Evolutionary conservation across 768 basidiomycete genomes (phyloP).

Genomic region (Termitomyces sp.): DNA sequence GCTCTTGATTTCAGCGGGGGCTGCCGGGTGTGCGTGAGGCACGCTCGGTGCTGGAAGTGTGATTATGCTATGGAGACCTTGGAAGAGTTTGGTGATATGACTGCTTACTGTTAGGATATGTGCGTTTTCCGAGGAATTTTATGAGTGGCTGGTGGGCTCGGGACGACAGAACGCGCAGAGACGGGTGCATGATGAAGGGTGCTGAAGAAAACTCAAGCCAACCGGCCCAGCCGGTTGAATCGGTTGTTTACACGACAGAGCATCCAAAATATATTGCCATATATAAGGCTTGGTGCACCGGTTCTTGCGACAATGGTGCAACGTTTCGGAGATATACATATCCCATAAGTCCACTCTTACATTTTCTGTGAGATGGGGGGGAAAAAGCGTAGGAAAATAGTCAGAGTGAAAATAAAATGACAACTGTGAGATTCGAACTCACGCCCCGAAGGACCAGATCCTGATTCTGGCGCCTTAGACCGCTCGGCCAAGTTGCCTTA

Average conservation of each 20-base stretch:
- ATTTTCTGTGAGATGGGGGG: neutral
- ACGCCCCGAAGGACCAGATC: constrained; percentile 19
- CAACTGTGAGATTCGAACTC: constrained; percentile 15
- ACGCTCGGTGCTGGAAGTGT: constrained; percentile 30
- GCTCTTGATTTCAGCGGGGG: constrained; percentile 59
- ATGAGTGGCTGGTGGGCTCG: constrained; percentile 60
- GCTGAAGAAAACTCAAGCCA: too few species aligned
- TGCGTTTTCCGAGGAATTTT: constrained; percentile 59
- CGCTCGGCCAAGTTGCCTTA: constrained; percentile 54
- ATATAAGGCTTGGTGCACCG: neutral
- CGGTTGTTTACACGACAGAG: neutral
- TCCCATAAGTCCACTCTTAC: too few species aligned
- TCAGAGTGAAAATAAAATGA: neutral
- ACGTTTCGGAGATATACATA: neutral
- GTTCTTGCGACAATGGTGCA: neutral
- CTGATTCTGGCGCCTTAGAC: constrained; percentile 61
- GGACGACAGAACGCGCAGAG: constrained; percentile 35
- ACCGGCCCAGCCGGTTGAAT: neutral
- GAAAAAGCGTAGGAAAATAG: neutral
- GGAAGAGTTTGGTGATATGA: neutral
- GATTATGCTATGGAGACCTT: constrained; percentile 4
- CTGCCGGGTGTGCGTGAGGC: constrained; percentile 62
- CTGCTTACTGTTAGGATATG: constrained; percentile 38
- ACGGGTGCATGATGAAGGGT: constrained; percentile 28
- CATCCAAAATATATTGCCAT: neutral